Conservation (phyloP, 768 basidiomycete genomes). For the Mrakia blollopis region DNA sequence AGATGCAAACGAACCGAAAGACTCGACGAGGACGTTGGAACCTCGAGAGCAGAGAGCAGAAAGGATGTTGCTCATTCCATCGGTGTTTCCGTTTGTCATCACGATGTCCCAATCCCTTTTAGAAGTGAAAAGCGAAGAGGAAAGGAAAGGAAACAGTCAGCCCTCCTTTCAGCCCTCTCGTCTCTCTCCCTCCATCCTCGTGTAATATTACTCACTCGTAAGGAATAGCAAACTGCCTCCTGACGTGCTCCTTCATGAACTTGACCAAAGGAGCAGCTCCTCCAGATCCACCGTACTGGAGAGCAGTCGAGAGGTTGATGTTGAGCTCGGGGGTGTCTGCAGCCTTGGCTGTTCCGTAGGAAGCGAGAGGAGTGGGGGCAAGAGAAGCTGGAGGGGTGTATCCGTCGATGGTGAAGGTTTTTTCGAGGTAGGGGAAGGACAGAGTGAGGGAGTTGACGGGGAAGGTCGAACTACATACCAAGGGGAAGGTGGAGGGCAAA, state of each 20-base stretch:
- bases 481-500: neutral
- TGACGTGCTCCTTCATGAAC: conserved; percentile 25
- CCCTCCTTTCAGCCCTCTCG: no score
- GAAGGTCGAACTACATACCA: conserved; percentile 25
- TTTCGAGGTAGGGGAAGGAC: conserved; percentile 23
- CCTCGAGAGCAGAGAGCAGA: conserved; percentile 4
- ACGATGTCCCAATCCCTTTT: conserved; percentile 28
- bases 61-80: conserved; percentile 24
- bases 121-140: neutral
- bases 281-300: conserved; percentile 23
- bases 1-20: neutral
- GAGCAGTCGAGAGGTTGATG: neutral
- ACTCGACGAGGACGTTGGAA: conserved; percentile 14
- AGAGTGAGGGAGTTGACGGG: conserved; percentile 23
- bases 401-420: conserved; percentile 19
- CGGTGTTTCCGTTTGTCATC: conserved; percentile 24
- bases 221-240: neutral
- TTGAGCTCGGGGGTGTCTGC: neutral
- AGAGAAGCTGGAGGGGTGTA: neutral
- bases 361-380: neutral
- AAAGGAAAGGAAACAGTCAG: neutral
- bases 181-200: neutral
- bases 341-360: neutral
- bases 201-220: conserved; percentile 8
- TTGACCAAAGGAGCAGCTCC: neutral